Evolutionary conservation across 2,329 filamentous ascomycete genomes (phyloP).

Genomic region (Talaromyces albobiverticillius): DNA sequence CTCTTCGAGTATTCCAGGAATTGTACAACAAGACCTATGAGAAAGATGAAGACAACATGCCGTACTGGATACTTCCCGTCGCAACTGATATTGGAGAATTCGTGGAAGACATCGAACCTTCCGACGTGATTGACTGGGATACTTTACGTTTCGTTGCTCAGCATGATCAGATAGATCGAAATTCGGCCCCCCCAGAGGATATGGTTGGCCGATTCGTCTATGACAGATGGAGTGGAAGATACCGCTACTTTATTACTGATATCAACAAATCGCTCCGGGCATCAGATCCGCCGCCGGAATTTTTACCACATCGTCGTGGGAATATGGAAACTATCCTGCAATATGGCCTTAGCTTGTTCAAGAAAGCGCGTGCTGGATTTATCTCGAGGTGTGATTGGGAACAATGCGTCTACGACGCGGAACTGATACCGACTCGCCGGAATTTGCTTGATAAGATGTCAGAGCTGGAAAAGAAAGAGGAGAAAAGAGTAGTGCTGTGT

Average conservation of each 20-base stretch:
- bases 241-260: slow-evolving; percentile 54
- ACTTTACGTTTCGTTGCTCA: slow-evolving; percentile 34
- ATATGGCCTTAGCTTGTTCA: slow-evolving; percentile 76
- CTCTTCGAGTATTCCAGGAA: slow-evolving; percentile 72
- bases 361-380: slow-evolving; percentile 53
- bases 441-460: slow-evolving; percentile 73
- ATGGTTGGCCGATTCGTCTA: slow-evolving; percentile 53
- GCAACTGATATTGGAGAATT: slow-evolving; percentile 12
- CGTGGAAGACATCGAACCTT: slow-evolving; percentile 6
- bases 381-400: slow-evolving; percentile 55
- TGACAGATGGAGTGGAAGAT: slow-evolving; percentile 56
- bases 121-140: slow-evolving; percentile 44
- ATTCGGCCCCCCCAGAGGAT: slow-evolving; percentile 35
- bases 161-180: slow-evolving; percentile 47
- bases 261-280: slow-evolving; percentile 31
- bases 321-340: slow-evolving; percentile 68
- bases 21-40: slow-evolving; percentile 87
- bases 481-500: slow-evolving; percentile 64
- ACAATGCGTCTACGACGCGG: slow-evolving; percentile 79
- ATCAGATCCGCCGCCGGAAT: slow-evolving; percentile 33
- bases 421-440: slow-evolving; percentile 71
- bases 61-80: slow-evolving; percentile 78
- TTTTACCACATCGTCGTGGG: slow-evolving; percentile 35
- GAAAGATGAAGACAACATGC: slow-evolving; percentile 59
- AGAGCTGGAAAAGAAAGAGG: slow-evolving; percentile 47